phyloP scores from a whole-genome alignment of 2,329 filamentous ascomycete genomes.

The Fonsecaea pedrosoi region DNA sequence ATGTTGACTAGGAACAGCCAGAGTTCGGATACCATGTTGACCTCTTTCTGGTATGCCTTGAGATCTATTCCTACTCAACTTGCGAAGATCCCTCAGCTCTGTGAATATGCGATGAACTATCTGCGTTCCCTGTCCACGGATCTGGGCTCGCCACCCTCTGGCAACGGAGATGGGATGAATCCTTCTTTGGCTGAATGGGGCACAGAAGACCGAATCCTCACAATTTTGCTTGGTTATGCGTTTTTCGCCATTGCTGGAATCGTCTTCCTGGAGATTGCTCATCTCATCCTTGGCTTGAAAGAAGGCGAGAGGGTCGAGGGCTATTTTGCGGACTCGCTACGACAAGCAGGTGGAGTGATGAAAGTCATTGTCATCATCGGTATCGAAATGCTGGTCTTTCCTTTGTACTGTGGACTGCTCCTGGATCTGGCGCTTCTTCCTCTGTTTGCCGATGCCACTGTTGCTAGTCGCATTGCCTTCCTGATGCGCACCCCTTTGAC shows the following conservation, averaged over 20 bases:
- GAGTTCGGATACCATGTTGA: constrained; percentile 1
- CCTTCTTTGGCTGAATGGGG: constrained; percentile 72
- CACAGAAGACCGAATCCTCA: constrained; percentile 70
- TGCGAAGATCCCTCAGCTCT: constrained; percentile 8
- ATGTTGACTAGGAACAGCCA: constrained; percentile 8
- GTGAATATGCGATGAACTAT: neutral
- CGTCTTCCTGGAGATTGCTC: constrained; percentile 77
- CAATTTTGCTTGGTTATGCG: constrained; percentile 80
- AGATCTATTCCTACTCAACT: constrained; percentile 7
- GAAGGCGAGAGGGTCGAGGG: constrained; percentile 70
- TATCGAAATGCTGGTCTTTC: constrained; percentile 98
- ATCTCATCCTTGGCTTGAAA: constrained; percentile 67
- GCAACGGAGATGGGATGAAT: constrained; percentile 45
- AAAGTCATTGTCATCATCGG: constrained; percentile 98
- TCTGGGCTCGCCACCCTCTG: constrained; percentile 12
- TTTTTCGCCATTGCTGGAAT: constrained; percentile 76
- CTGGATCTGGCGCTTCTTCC: constrained; percentile 88
- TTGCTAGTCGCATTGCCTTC: constrained; percentile 79
- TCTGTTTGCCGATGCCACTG: constrained; percentile 80
- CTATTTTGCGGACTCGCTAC: constrained; percentile 78
- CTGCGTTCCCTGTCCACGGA: constrained; percentile 17
- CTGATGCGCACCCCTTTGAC: constrained; percentile 80
- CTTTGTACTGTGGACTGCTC: constrained; percentile 90
- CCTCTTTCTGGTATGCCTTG: neutral
- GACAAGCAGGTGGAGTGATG: constrained; percentile 94